Conservation (phyloP, 106 monocot species). For the Narthecium ossifragum region DNA sequence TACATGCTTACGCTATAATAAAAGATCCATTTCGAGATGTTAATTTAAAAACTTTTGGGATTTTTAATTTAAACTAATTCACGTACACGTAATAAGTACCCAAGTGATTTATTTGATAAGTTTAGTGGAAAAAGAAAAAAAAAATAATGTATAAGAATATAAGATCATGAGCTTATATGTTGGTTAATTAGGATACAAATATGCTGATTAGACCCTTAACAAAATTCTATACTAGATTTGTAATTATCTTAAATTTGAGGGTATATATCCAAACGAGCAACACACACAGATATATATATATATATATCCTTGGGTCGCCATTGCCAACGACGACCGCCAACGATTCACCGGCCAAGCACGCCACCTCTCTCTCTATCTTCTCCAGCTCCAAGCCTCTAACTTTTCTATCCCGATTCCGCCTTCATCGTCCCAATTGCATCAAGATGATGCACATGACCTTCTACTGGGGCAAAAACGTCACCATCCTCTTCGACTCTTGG, state of each 20-base stretch:
- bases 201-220: too few relatives aligned
- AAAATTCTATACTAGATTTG: too few relatives aligned
- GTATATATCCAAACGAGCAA: too few relatives aligned
- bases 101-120: not conserved
- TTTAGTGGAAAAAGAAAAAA: not conserved
- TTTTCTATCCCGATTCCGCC: not conserved
- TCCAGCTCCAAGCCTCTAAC: not conserved
- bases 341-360: not conserved
- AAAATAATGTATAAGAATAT: not conserved
- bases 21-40: too few relatives aligned
- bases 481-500: conserved; percentile 87
- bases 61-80: not conserved
- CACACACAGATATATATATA: not conserved
- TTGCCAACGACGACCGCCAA: not conserved
- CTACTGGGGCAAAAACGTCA: conserved; percentile 88
- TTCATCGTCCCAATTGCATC: not conserved
- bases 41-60: not conserved
- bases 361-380: not conserved
- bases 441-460: conserved; percentile 99
- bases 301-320: not conserved
- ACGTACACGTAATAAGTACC: not conserved
- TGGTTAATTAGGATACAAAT: not conserved
- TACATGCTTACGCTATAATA: not conserved
- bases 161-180: not conserved
- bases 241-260: too few relatives aligned